phyloP scores from a whole-genome alignment of 768 basidiomycete genomes.

The Trametes punicea region DNA sequence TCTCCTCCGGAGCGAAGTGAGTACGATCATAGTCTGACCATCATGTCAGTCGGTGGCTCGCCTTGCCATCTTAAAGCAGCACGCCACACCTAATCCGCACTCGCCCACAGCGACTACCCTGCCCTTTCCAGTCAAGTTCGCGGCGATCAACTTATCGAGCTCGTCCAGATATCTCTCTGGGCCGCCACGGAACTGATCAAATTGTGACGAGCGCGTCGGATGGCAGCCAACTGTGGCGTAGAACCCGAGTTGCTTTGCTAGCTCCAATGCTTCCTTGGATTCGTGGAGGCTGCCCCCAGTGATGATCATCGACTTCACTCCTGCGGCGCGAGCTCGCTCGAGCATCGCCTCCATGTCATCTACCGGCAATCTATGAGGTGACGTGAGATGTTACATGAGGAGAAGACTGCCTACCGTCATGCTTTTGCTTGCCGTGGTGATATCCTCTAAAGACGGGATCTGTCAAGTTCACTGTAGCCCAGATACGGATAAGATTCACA shows the following conservation, averaged over 20 bases:
- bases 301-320: constrained; percentile 69
- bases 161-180: constrained; percentile 58
- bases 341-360: constrained; percentile 65
- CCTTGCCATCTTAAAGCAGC: background rate
- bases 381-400: background rate
- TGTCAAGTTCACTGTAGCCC: constrained; percentile 45
- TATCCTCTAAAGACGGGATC: constrained; percentile 55
- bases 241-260: constrained; percentile 57
- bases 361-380: constrained; percentile 28
- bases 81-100: constrained; percentile 63
- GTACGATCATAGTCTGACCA: constrained; percentile 71
- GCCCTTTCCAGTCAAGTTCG: constrained; percentile 49
- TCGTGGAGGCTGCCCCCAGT: constrained; percentile 72
- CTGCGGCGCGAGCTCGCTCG: constrained; percentile 51
- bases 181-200: constrained; percentile 54
- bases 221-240: constrained; percentile 80
- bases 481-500: too few species aligned
- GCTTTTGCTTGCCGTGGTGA: constrained; percentile 48
- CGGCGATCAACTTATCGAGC: constrained; percentile 51
- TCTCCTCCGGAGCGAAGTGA: constrained; percentile 55
- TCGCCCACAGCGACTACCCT: constrained; percentile 74
- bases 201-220: constrained; percentile 71
- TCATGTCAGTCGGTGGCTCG: background rate
- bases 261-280: constrained; percentile 51
- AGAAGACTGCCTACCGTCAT: constrained; percentile 43